Conservation (phyloP, 1,284 basidiomycete genomes). For the Boletus hoseneyae region DNA sequence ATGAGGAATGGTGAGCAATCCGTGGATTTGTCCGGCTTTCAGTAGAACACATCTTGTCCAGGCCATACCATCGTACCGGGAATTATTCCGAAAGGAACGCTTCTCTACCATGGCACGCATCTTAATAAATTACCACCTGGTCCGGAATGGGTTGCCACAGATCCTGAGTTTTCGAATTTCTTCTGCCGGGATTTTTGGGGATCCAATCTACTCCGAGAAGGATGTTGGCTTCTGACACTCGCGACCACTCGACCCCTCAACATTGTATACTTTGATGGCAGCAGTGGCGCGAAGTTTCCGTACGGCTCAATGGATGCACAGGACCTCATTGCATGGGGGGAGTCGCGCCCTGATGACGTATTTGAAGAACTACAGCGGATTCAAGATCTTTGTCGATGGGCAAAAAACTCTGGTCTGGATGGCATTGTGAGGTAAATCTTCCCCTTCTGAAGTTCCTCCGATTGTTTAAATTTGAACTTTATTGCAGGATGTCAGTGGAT, state of each 20-base stretch:
- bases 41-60: slow-evolving; percentile 4
- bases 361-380: slow-evolving; percentile 31
- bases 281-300: no score
- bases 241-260: slow-evolving; percentile 36
- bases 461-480: background rate
- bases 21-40: no score
- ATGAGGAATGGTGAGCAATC: no score
- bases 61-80: slow-evolving; percentile 30
- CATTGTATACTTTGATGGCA: slow-evolving; percentile 27
- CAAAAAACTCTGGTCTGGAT: slow-evolving; percentile 34
- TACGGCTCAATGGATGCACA: no score
- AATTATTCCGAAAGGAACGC: slow-evolving; percentile 7
- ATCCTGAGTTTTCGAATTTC: slow-evolving; percentile 15
- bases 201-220: background rate
- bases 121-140: slow-evolving; percentile 26
- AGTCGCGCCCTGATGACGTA: background rate
- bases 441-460: background rate
- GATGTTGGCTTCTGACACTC: slow-evolving; percentile 40
- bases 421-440: slow-evolving; percentile 36
- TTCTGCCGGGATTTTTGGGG: slow-evolving; percentile 29
- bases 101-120: slow-evolving; percentile 40
- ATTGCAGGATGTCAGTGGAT: slow-evolving; percentile 42
- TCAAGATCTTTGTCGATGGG: slow-evolving; percentile 36
- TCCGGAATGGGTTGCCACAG: slow-evolving; percentile 41
- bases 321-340: no score